A percentile compares a stretch with the other conserved stretches of the same genome.
These are phyloP conservation scores for Lactarius deliciosus DNA, from an alignment of 768 basidiomycete genomes.

Conservation along the genomic window DNA sequence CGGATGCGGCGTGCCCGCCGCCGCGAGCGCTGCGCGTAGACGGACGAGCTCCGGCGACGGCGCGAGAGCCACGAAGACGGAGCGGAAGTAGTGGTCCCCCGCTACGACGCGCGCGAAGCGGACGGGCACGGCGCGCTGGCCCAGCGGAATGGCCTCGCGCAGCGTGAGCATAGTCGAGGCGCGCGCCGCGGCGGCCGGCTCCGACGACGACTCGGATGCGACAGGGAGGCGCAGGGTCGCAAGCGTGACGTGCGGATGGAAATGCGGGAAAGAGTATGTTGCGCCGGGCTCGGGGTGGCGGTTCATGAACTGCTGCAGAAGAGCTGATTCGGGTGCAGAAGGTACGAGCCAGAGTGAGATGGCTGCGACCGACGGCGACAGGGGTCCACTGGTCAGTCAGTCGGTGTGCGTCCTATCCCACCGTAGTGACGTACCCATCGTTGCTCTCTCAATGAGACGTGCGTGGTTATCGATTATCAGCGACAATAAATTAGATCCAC, in stretches of 20 bases:
- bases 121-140: slow-evolving; percentile 40
- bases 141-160: slow-evolving; percentile 41
- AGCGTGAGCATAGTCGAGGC: slow-evolving; percentile 35
- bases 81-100: slow-evolving; percentile 67
- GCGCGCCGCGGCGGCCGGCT: background rate
- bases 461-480: background rate
- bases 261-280: slow-evolving; percentile 54
- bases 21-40: slow-evolving; percentile 52
- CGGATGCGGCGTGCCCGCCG: slow-evolving; percentile 42
- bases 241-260: slow-evolving; percentile 74
- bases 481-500: background rate
- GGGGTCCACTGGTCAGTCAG: background rate
- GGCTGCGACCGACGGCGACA: slow-evolving; percentile 39
- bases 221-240: slow-evolving; percentile 36
- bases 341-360: slow-evolving; percentile 74
- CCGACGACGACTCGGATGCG: background rate
- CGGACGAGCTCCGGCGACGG: slow-evolving; percentile 45
- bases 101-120: slow-evolving; percentile 55
- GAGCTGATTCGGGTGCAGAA: slow-evolving; percentile 41
- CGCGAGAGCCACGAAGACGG: slow-evolving; percentile 58
- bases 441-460: background rate
- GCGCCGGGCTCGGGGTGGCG: slow-evolving; percentile 33
- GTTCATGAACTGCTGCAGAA: slow-evolving; percentile 50
- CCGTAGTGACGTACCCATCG: slow-evolving; percentile 18
- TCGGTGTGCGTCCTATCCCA: background rate